Percentiles rank a stretch among this genome's conserved stretches.
Conservation (phyloP, 768 basidiomycete genomes). For the Agrocybe praecox region DNA sequence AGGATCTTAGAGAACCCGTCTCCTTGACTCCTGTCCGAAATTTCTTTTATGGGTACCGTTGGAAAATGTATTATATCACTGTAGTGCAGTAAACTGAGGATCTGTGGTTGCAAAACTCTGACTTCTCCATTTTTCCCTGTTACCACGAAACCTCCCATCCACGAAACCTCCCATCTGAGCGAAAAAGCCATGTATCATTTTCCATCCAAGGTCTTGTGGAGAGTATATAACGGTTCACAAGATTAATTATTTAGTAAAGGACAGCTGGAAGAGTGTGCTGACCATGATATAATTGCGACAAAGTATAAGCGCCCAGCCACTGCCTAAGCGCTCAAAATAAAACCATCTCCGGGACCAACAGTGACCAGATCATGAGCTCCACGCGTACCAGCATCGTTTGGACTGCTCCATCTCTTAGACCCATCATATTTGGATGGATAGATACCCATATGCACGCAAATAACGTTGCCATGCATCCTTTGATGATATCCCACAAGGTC, state of each 20-base stretch:
- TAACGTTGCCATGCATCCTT: slow-evolving; percentile 6
- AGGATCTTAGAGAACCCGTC: slow-evolving; percentile 25
- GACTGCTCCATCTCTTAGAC: neutral
- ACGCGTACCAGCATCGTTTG: neutral
- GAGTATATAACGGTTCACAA: too few species aligned
- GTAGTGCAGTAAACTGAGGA: neutral
- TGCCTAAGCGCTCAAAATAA: slow-evolving; percentile 21
- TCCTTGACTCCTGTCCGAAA: slow-evolving; percentile 28
- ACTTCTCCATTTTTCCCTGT: neutral
- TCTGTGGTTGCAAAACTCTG: neutral
- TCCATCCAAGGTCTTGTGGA: neutral
- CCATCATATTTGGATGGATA: slow-evolving; percentile 5
- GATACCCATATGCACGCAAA: slow-evolving; percentile 10
- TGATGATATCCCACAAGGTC: slow-evolving; percentile 1
- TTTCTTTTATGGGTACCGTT: slow-evolving; percentile 17
- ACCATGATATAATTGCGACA: neutral
- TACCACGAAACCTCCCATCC: slow-evolving; percentile 14
- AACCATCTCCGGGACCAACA: slow-evolving; percentile 10
- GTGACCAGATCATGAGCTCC: neutral
- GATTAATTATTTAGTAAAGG: too few species aligned
- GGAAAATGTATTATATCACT: slow-evolving; percentile 4
- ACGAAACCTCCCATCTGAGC: slow-evolving; percentile 12
- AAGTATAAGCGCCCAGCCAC: slow-evolving; percentile 9
- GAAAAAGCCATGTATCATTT: slow-evolving; percentile 4
- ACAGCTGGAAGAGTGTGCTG: too few species aligned